Conservation (phyloP, 2,329 filamentous ascomycete species). For the Pestalotiopsis sp. region DNA sequence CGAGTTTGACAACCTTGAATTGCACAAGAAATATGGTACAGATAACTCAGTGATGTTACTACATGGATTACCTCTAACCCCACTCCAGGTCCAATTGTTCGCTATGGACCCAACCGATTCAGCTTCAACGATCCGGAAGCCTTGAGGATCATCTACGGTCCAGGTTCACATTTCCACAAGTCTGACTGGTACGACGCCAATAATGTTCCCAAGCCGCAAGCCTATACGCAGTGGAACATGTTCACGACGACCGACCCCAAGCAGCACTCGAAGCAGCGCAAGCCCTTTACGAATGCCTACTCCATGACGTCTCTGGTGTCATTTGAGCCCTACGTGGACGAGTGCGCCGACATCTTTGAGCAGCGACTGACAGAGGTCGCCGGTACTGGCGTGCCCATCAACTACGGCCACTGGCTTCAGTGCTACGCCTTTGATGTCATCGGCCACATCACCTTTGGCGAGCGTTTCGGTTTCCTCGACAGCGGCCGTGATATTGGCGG, state of each 20-base stretch:
- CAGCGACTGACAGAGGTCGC: constrained; percentile 30
- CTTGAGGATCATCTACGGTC: constrained; percentile 44
- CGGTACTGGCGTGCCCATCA: constrained; percentile 22
- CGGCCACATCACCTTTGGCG: constrained; percentile 21
- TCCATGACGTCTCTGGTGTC: constrained; percentile 35
- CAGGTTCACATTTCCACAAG: constrained; percentile 36
- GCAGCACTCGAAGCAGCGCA: constrained; percentile 29
- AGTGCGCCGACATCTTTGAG: constrained; percentile 31
- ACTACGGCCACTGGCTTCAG: constrained; percentile 19
- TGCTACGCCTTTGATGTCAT: constrained; percentile 31
- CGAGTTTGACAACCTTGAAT: constrained; percentile 27
- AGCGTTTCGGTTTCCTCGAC: constrained; percentile 28
- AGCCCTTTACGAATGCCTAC: constrained; percentile 31
- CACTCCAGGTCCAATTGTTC: constrained; percentile 39
- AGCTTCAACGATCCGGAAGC: constrained; percentile 45
- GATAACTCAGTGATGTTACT: too few relatives aligned
- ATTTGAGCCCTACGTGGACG: constrained; percentile 37
- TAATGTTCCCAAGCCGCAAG: constrained; percentile 13
- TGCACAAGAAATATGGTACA: constrained; percentile 33
- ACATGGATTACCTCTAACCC: background rate
- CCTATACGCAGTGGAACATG: constrained; percentile 23
- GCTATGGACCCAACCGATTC: constrained; percentile 51
- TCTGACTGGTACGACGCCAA: constrained; percentile 36
- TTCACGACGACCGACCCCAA: constrained; percentile 32
- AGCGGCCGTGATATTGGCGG: constrained; percentile 23